Evolutionary conservation across 2,329 filamentous ascomycete genomes (phyloP), one percentile per base, ranked within the genome.

Genomic region (Didymosphaeria variabile): DNA sequence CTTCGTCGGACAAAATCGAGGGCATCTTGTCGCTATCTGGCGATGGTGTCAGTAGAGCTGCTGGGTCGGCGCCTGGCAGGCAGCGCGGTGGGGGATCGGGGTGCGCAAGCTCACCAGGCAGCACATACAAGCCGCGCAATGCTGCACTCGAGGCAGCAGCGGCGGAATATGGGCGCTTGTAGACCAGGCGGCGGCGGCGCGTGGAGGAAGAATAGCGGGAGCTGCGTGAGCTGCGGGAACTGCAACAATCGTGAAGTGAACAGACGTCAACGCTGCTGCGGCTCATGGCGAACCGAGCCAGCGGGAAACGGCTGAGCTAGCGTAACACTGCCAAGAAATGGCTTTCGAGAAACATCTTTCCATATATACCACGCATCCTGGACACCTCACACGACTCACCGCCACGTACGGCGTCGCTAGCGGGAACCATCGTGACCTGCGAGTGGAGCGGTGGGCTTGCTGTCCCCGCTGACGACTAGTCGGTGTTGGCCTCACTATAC

Each of bases 1-100:
- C 95, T 74, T 94, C 91, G 75, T 97, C 94, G 77, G 86, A 92
- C 59, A 99, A 87, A 67, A 97, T 88, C 19, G 87, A 87, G 60
- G 86, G 86, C 81, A 83, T 83, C 56, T 65, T 68, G 68, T 55
- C 58, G 61, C 60, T 38, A 54, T 59, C 47, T 59, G 40, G 63
- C 61, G 62, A 63, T 31, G 19, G 10, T n/a, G 47, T 47, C 38
- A 40, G 23, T 38, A 36, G 21, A 15, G 36, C 36, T 23, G 38
- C 45, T 47, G 51, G 51, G 44, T 44, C 34, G 34, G 40, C 40
- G 40, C 17, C 42, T 8, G 42, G 7, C 7, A 23, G 5, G 42
- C 19, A 44, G 50, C 32, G 32, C n/a, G 19, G 49, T 34, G 31
- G 31, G 44, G 38, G 32, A 32, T 31, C 12, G 26, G 26, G 26